Evolutionary conservation across 805 yeast species (phyloP).

Genomic region (Blastobotrys mokoenaii): DNA sequence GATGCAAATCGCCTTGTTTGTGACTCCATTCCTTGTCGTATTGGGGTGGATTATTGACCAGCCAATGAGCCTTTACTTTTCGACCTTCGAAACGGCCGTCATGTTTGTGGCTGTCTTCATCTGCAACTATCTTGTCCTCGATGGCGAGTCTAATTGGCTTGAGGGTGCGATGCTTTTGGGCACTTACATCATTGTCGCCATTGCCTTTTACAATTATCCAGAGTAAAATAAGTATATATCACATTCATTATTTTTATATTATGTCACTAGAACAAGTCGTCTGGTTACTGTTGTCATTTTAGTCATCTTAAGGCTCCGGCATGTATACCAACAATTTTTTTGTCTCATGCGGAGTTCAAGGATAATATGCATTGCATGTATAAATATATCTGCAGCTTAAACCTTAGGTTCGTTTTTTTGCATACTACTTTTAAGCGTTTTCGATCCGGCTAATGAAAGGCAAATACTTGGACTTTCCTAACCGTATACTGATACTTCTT

Average conservation of each 20-base stretch:
- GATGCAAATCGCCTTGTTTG: slow-evolving; percentile 88
- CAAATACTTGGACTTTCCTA: no score
- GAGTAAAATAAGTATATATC: slow-evolving; percentile 24
- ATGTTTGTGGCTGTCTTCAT: slow-evolving; percentile 84
- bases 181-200: slow-evolving; percentile 77
- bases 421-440: no score
- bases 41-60: slow-evolving; percentile 88
- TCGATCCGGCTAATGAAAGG: no score
- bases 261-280: no score
- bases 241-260: not conserved
- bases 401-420: no score
- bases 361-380: no score
- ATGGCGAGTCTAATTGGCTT: slow-evolving; percentile 94
- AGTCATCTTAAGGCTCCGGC: no score
- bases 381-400: no score
- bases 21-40: slow-evolving; percentile 90
- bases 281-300: no score
- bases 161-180: slow-evolving; percentile 91
- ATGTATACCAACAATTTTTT: no score
- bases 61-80: slow-evolving; percentile 88
- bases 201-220: slow-evolving; percentile 87
- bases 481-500: no score
- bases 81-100: slow-evolving; percentile 89
- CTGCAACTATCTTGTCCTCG: slow-evolving; percentile 77
- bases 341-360: no score